Base-by-base conservation (phyloP, 2,329 filamentous ascomycete species). In the Fusarium sp. region DNA sequence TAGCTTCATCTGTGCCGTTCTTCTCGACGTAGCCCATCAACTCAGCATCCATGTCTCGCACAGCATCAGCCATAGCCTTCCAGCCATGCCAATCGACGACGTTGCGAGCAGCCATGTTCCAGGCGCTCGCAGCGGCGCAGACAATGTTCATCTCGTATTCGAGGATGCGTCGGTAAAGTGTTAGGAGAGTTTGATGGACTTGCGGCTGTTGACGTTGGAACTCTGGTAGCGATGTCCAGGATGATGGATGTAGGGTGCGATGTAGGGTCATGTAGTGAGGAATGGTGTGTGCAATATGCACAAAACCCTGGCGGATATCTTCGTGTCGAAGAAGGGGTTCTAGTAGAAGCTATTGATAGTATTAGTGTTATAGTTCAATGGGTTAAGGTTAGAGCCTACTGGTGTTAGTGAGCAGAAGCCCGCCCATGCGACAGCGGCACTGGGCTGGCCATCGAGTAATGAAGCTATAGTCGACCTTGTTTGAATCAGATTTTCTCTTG, bases 111-210 rank as follows among this genome's bases (percentile, higher is more conserved):
- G 77, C 80, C 31, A 77, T 73, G 52, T 82, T 82, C 80, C 80
- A 82, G 15, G 78, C 76, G 63, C 79, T 80, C 6, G 80, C 81
- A 20, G 80, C 74, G 10, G 81, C 81, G 64, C 81, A 83, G 14
- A 83, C 79, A 71, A 79, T 80, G 57, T 82, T 82, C 81, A 83
- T 83, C 71, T 83, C 80, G 57, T 81, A 79, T 62, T 83, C 81
- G 31, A 83, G 76, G 8, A 82, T 74, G 18, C 70, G 74, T 25
- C 79, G 76, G 68, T 80, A 81, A 10, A 82, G 67, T 8, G 69
- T 68, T 3, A 78, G 27, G 14, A 82, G 61, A 13, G 62, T 63
- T 14, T 78, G 78, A 7, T 70, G 75, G 10, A 71, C 46, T 5
- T 72, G 57, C 4, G 71, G 62, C n/a, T 75, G 70, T 11, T 75